phyloP scores from a whole-genome alignment of 768 basidiomycete species.

The Suillus fuscotomentosus region DNA sequence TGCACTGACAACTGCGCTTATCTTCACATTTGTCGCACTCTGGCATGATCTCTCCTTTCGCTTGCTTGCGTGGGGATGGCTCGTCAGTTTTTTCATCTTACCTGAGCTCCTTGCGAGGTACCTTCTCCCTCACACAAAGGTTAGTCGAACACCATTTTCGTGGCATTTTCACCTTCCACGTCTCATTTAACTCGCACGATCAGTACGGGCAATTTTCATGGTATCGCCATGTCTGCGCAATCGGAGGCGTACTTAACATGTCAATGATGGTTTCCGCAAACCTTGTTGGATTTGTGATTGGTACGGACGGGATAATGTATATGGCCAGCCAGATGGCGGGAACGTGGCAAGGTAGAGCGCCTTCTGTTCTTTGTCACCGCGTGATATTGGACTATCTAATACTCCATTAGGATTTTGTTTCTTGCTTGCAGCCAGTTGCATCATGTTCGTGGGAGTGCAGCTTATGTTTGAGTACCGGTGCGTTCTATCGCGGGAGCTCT shows the following conservation, averaged over 20 bases:
- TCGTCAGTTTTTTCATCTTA: slow-evolving; percentile 84
- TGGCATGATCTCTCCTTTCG: slow-evolving; percentile 95
- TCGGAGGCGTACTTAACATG: slow-evolving; percentile 82
- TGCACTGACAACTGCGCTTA: slow-evolving; percentile 64
- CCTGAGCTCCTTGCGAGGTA: slow-evolving; percentile 73
- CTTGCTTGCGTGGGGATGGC: slow-evolving; percentile 96
- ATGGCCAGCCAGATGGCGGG: slow-evolving; percentile 62
- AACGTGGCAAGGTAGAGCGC: slow-evolving; percentile 56
- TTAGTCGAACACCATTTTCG: slow-evolving; percentile 25
- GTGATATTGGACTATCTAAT: slow-evolving; percentile 4
- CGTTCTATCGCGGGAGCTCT: slow-evolving; percentile 22
- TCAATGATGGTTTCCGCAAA: slow-evolving; percentile 91
- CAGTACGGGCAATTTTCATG: slow-evolving; percentile 70
- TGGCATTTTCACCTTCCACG: background rate
- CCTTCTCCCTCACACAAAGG: slow-evolving; percentile 63
- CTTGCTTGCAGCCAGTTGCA: slow-evolving; percentile 53
- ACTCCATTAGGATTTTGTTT: slow-evolving; percentile 58
- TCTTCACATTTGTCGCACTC: slow-evolving; percentile 95
- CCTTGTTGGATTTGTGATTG: slow-evolving; percentile 92
- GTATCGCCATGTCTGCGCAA: slow-evolving; percentile 85
- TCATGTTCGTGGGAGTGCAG: slow-evolving; percentile 81
- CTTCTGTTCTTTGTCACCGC: background rate
- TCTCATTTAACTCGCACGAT: slow-evolving; percentile 5
- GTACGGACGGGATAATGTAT: slow-evolving; percentile 73
- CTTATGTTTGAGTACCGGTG: slow-evolving; percentile 97